Evolutionary conservation across 2,329 filamentous ascomycete species (phyloP).

Genomic region (Cercospora citrullina): DNA sequence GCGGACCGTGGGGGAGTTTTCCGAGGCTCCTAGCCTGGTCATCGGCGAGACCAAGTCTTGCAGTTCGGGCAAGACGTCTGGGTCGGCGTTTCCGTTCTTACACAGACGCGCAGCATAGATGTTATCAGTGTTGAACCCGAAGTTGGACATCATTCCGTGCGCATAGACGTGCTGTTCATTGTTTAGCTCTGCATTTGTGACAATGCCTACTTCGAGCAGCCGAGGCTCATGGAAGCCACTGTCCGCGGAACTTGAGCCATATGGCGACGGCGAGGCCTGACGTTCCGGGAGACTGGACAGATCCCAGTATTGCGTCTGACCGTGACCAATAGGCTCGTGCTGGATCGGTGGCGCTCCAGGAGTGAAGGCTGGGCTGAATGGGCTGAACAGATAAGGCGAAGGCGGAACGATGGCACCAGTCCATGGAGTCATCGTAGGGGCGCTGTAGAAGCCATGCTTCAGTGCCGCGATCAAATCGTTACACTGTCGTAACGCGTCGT

Average conservation of each 20-base stretch:
- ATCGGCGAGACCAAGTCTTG: constrained; percentile 11
- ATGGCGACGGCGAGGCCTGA: constrained; percentile 24
- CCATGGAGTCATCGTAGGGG: constrained; percentile 25
- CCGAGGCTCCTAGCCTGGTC: constrained; percentile 12
- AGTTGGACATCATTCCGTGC: constrained; percentile 29
- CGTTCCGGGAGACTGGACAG: constrained; percentile 34
- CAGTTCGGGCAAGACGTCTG: constrained; percentile 16
- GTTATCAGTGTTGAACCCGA: constrained; percentile 6
- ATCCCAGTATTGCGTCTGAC: constrained; percentile 34
- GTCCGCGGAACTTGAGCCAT: constrained; percentile 28
- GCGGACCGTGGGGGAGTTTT: not conserved
- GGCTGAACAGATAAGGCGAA: constrained; percentile 28
- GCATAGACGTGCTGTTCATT: constrained; percentile 30
- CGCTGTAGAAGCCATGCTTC: constrained; percentile 21
- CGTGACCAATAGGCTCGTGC: constrained; percentile 15
- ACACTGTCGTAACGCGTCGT: constrained; percentile 33
- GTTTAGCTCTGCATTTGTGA: constrained; percentile 12
- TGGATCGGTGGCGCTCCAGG: constrained; percentile 16
- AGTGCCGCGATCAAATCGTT: constrained; percentile 31
- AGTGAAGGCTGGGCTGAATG: constrained; percentile 26
- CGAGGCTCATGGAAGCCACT: constrained; percentile 34
- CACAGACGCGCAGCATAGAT: not conserved
- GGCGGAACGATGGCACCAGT: constrained; percentile 25
- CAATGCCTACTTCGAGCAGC: constrained; percentile 9
- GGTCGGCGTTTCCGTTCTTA: not conserved